These are phyloP conservation scores for Macadamia tetraphylla DNA, from an alignment of 164 flowering plant species.

Conservation along the genomic window DNA sequence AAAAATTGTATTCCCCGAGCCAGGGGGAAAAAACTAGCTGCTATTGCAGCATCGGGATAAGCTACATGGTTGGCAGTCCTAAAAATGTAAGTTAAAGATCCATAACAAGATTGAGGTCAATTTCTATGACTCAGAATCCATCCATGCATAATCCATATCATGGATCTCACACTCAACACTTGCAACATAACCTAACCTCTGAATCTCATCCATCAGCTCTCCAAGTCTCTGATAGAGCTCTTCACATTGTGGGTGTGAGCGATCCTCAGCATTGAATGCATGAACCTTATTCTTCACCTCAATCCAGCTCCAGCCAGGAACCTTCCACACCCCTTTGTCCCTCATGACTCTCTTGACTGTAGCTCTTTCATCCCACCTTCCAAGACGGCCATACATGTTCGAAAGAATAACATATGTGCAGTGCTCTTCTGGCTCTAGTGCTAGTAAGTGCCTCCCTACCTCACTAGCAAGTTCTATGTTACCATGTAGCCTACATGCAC, in stretches of 20 bases:
- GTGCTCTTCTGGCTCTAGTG: slow-evolving; percentile 70
- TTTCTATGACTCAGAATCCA: background rate
- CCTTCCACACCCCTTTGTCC: slow-evolving; percentile 69
- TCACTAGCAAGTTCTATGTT: slow-evolving; percentile 55
- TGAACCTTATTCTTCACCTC: slow-evolving; percentile 59
- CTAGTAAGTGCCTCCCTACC: slow-evolving; percentile 46
- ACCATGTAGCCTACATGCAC: slow-evolving; percentile 73
- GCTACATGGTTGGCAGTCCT: too few species aligned
- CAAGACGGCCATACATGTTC: slow-evolving; percentile 53
- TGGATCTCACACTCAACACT: slow-evolving; percentile 14
- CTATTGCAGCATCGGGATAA: too few species aligned
- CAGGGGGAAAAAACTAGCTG: too few species aligned
- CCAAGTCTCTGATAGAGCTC: slow-evolving; percentile 38
- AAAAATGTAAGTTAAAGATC: background rate
- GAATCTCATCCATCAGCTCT: slow-evolving; percentile 43
- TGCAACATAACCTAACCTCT: slow-evolving; percentile 20
- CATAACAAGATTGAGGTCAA: background rate
- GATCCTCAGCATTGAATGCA: slow-evolving; percentile 70
- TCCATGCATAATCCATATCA: slow-evolving; percentile 16
- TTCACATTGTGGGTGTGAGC: slow-evolving; percentile 43
- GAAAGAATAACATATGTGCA: slow-evolving; percentile 80
- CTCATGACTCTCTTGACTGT: slow-evolving; percentile 61
- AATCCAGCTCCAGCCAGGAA: slow-evolving; percentile 93
- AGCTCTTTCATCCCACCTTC: slow-evolving; percentile 75
- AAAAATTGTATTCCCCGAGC: too few species aligned